phyloP scores from a whole-genome alignment of 768 basidiomycete genomes.

The Pleurotus cornucopiae region DNA sequence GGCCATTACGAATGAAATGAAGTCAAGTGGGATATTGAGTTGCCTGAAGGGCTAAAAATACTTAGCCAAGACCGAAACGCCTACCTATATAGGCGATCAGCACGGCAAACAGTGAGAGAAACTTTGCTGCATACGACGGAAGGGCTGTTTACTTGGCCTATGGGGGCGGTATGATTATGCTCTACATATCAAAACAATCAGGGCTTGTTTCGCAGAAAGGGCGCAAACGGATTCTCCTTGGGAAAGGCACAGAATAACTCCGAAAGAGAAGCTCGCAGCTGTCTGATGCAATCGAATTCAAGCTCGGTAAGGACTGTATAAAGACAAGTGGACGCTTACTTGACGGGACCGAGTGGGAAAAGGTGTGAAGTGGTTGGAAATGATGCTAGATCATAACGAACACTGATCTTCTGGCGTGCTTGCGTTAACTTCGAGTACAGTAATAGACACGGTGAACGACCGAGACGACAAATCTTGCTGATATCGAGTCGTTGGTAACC shows the following conservation, averaged over 20 bases:
- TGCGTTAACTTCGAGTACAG: too few species aligned
- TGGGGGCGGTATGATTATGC: slow-evolving; percentile 4
- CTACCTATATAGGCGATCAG: not conserved
- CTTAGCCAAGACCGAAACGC: not conserved
- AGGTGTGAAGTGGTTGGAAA: not conserved
- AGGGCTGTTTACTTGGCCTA: not conserved
- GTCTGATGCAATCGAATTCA: not conserved
- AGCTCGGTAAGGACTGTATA: not conserved
- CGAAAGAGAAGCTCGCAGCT: not conserved
- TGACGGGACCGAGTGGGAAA: not conserved
- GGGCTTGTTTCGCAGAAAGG: slow-evolving; percentile 6
- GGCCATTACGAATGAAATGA: not conserved
- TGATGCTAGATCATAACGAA: not conserved
- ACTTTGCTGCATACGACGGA: not conserved
- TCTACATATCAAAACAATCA: not conserved
- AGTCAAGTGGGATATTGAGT: not conserved
- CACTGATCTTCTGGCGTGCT: not conserved
- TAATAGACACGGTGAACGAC: not conserved
- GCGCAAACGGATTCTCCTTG: not conserved
- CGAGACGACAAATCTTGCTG: not conserved
- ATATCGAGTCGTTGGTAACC: not conserved
- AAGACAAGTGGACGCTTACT: not conserved
- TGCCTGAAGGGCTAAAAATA: not conserved
- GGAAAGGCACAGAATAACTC: not conserved
- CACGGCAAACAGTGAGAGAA: not conserved